These are phyloP conservation scores for Cyberlindnera euphorbiiphila DNA, from an alignment of 805 yeast species.

Conservation along the genomic window DNA sequence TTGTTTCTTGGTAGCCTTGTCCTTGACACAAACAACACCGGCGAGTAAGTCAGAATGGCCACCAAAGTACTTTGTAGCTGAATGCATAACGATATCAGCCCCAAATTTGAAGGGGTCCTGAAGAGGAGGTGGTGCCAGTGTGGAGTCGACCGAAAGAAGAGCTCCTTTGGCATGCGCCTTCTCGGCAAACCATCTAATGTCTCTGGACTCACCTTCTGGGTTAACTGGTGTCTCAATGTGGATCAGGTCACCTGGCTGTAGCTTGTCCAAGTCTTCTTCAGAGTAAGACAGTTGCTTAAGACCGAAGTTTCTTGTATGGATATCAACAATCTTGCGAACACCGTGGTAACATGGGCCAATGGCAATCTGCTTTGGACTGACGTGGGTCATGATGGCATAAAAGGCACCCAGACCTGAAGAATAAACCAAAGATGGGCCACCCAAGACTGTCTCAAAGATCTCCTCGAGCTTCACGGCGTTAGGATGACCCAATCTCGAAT, in stretches of 20 bases:
- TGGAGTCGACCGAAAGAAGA: slow-evolving; percentile 67
- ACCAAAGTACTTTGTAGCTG: slow-evolving; percentile 90
- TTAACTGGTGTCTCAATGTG: slow-evolving; percentile 88
- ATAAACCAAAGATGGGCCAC: slow-evolving; percentile 64
- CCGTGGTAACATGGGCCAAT: slow-evolving; percentile 87
- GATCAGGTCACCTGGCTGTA: slow-evolving; percentile 63
- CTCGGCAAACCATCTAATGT: slow-evolving; percentile 58
- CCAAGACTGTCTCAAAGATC: slow-evolving; percentile 55
- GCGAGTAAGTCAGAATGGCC: slow-evolving; percentile 93
- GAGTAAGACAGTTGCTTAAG: slow-evolving; percentile 43
- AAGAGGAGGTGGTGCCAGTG: slow-evolving; percentile 92
- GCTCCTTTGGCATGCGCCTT: slow-evolving; percentile 81
- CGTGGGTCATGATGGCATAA: slow-evolving; percentile 64
- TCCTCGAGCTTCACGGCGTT: slow-evolving; percentile 65
- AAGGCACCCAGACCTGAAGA: slow-evolving; percentile 81
- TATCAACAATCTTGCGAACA: slow-evolving; percentile 62
- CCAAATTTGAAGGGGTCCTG: slow-evolving; percentile 78
- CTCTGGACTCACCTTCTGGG: slow-evolving; percentile 69
- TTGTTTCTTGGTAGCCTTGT: slow-evolving; percentile 38
- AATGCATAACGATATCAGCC: slow-evolving; percentile 87
- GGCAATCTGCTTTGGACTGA: slow-evolving; percentile 69
- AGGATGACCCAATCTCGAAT: slow-evolving; percentile 76
- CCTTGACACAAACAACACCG: slow-evolving; percentile 72
- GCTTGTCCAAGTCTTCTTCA: slow-evolving; percentile 44
- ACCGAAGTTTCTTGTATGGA: slow-evolving; percentile 59